Conservation (phyloP, 169 alveolate species). For the Eimeria brunetti region DNA sequence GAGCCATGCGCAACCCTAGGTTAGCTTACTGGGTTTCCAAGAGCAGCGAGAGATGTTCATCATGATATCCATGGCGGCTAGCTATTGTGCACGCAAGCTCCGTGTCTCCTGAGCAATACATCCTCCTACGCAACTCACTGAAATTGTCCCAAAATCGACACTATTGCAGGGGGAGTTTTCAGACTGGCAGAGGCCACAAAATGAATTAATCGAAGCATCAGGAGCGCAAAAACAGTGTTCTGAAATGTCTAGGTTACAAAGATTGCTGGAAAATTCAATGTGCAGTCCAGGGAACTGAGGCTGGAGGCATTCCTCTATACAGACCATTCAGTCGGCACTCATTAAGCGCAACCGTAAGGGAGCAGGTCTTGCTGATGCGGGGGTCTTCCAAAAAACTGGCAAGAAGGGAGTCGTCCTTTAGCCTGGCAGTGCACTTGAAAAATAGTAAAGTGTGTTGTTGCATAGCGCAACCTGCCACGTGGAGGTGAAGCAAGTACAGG, state of each 20-base stretch:
- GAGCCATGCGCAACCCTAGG: not conserved
- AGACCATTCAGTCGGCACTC: conserved; percentile 75
- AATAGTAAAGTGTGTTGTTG: conserved; percentile 75
- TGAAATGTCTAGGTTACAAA: not conserved
- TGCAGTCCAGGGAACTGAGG: not conserved
- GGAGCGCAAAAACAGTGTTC: too few relatives aligned
- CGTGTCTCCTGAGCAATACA: conserved; percentile 64
- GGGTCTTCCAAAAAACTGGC: conserved; percentile 76
- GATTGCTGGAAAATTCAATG: not conserved
- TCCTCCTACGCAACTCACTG: not conserved
- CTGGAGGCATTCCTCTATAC: not conserved
- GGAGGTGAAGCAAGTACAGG: conserved; percentile 72
- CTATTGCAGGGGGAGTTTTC: not conserved
- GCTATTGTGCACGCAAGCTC: conserved; percentile 75
- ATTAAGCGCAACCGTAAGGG: conserved; percentile 68
- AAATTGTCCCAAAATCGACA: too few relatives aligned
- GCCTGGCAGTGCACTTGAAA: conserved; percentile 77
- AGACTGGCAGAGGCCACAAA: not conserved
- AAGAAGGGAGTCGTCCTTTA: conserved; percentile 72
- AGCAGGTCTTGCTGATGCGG: conserved; percentile 64
- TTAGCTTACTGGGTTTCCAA: conserved; percentile 38
- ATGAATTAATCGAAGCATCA: not conserved
- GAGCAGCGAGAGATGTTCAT: conserved; percentile 71
- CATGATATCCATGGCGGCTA: conserved; percentile 77
- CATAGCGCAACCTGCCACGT: conserved; percentile 59